A percentile compares a stretch with the other conserved stretches of the same genome.
phyloP scores from a whole-genome alignment of 441 rosid genomes.

The Hura crepitans region DNA sequence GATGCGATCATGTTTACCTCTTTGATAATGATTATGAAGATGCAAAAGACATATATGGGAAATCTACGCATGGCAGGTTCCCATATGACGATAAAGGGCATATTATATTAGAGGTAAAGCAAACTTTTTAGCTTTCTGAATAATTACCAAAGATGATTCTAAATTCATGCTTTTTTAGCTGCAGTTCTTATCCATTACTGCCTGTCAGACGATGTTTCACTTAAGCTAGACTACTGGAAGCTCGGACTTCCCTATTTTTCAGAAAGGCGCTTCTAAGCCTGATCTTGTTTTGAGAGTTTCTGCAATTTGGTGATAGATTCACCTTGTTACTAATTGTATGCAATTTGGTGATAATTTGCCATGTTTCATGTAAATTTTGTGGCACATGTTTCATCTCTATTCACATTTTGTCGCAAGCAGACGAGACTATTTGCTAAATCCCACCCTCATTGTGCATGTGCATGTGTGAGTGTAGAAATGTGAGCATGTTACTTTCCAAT shows the following conservation, averaged over 20 bases:
- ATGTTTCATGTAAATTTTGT: constrained; percentile 5
- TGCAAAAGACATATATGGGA: constrained; percentile 81
- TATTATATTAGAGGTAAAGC: constrained; percentile 76
- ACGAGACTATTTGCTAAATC: neutral
- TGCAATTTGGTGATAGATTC: constrained; percentile 3
- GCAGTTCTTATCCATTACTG: neutral
- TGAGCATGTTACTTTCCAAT: neutral
- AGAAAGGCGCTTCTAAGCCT: neutral
- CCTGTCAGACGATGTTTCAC: neutral
- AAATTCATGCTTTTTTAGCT: neutral
- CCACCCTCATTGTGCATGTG: neutral
- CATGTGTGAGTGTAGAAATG: no score
- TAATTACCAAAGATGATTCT: neutral
- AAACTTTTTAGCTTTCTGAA: neutral
- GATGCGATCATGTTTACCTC: constrained; percentile 91
- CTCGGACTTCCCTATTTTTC: neutral
- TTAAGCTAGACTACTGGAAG: neutral
- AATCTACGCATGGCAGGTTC: constrained; percentile 68
- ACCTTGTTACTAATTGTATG: neutral
- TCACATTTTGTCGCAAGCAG: constrained; percentile 4
- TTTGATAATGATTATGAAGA: constrained; percentile 87
- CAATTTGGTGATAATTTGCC: no score
- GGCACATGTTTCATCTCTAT: constrained; percentile 2
- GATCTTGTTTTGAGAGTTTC: constrained; percentile 3
- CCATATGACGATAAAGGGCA: constrained; percentile 81